Conservation (phyloP, 2,329 filamentous ascomycete genomes). For the Aspergillus hortae region DNA sequence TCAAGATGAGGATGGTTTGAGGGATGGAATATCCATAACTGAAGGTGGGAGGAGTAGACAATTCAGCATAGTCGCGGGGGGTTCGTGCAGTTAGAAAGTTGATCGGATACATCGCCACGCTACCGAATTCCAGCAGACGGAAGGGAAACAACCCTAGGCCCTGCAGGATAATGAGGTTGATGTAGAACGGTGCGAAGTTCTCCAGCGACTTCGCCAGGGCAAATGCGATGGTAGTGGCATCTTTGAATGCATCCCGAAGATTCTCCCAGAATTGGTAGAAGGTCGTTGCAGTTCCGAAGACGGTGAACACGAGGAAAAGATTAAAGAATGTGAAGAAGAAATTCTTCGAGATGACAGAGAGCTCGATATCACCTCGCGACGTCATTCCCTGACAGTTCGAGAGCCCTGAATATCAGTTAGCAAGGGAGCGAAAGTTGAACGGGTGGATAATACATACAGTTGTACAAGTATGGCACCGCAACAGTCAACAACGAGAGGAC, state of each 20-base stretch:
- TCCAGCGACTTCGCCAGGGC: slow-evolving; percentile 74
- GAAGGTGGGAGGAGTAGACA: slow-evolving; percentile 79
- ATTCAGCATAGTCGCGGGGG: slow-evolving; percentile 80
- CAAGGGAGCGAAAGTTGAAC: neutral
- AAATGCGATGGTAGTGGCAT: slow-evolving; percentile 73
- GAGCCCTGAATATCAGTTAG: slow-evolving; percentile 50
- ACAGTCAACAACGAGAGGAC: slow-evolving; percentile 84
- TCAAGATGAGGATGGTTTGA: slow-evolving; percentile 86
- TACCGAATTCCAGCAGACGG: slow-evolving; percentile 83
- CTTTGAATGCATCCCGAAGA: slow-evolving; percentile 69
- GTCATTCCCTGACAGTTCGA: slow-evolving; percentile 92
- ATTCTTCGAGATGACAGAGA: slow-evolving; percentile 95
- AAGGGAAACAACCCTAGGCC: slow-evolving; percentile 92
- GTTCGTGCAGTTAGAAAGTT: slow-evolving; percentile 75
- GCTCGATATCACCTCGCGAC: slow-evolving; percentile 87
- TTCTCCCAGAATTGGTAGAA: slow-evolving; percentile 63
- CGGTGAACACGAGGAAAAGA: slow-evolving; percentile 90
- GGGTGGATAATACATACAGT: slow-evolving; percentile 55
- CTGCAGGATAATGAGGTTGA: slow-evolving; percentile 90
- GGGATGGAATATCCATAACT: slow-evolving; percentile 96
- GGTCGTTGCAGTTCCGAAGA: slow-evolving; percentile 74
- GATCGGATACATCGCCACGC: slow-evolving; percentile 78
- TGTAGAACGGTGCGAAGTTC: slow-evolving; percentile 76
- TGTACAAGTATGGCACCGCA: slow-evolving; percentile 88
- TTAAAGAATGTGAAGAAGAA: slow-evolving; percentile 99